Percentiles rank a stretch among this genome's conserved stretches.
Evolutionary conservation across 2,329 filamentous ascomycete species (phyloP).

Genomic region (Trichoderma hamatum): DNA sequence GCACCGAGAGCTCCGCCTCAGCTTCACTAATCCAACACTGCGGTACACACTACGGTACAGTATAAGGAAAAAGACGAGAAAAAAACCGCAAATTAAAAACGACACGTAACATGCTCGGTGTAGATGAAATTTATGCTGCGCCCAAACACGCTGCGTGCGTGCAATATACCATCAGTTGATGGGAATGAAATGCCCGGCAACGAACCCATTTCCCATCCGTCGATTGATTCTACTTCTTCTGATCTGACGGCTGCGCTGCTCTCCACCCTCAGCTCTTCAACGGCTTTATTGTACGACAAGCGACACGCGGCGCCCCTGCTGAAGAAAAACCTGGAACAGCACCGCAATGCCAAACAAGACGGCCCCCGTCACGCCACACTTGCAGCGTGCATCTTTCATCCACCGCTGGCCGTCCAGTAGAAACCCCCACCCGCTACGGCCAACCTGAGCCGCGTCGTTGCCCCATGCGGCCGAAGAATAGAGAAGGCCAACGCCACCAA

Average conservation of each 20-base stretch:
- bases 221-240: background rate
- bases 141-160: background rate
- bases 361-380: background rate
- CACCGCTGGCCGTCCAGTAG: background rate
- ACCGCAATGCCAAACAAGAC: background rate
- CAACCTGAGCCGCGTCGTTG: background rate
- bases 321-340: background rate
- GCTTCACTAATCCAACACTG: background rate
- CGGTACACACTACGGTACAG: background rate
- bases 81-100: background rate
- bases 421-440: background rate
- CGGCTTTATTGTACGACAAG: background rate
- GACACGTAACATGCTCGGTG: slow-evolving; percentile 3
- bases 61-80: background rate
- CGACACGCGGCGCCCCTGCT: slow-evolving; percentile 10
- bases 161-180: background rate
- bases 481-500: slow-evolving; percentile 1
- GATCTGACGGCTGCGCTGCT: background rate
- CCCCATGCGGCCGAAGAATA: background rate
- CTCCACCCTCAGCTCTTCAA: background rate
- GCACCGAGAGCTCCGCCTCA: background rate
- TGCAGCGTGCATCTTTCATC: background rate
- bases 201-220: background rate
- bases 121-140: background rate
- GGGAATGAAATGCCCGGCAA: background rate